Percentiles rank a stretch among this genome's conserved stretches.
Conservation (phyloP, 116 monocot genomes). For the Trichopus zeylanicus region DNA sequence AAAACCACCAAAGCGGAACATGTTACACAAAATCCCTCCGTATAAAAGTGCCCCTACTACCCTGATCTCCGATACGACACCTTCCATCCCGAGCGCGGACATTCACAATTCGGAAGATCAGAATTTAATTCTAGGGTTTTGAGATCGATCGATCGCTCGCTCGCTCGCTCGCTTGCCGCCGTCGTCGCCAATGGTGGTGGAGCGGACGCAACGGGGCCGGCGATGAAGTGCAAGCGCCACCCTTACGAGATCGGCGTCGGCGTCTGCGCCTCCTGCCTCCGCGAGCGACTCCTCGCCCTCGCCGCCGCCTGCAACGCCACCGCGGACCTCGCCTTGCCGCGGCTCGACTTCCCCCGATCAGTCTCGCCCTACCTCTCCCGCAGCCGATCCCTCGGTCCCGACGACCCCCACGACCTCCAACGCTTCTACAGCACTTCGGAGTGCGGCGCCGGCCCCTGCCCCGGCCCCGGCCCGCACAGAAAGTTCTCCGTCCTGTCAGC, state of each 20-base stretch:
- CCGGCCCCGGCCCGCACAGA: not conserved
- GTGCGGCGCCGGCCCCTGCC: not conserved
- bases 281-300: slow-evolving; percentile 47
- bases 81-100: too few relatives aligned
- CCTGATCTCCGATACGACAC: too few relatives aligned
- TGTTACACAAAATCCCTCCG: too few relatives aligned
- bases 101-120: too few relatives aligned
- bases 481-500: slow-evolving; percentile 18
- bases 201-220: not conserved
- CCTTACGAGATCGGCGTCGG: slow-evolving; percentile 35
- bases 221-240: slow-evolving; percentile 57
- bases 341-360: slow-evolving; percentile 26
- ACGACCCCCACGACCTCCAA: not conserved
- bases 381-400: slow-evolving; percentile 25
- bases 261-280: slow-evolving; percentile 65
- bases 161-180: too few relatives aligned
- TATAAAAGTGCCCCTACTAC: too few relatives aligned
- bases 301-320: slow-evolving; percentile 3
- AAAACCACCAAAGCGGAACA: too few relatives aligned
- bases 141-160: too few relatives aligned
- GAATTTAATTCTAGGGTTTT: too few relatives aligned
- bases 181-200: not conserved
- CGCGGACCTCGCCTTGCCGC: not conserved
- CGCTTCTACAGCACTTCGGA: slow-evolving; percentile 24
- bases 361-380: slow-evolving; percentile 35